A percentile compares a stretch with the other conserved stretches of the same genome.
These are phyloP conservation scores for Naganishia kalamii DNA, from an alignment of 768 basidiomycete species.

Conservation along the genomic window DNA sequence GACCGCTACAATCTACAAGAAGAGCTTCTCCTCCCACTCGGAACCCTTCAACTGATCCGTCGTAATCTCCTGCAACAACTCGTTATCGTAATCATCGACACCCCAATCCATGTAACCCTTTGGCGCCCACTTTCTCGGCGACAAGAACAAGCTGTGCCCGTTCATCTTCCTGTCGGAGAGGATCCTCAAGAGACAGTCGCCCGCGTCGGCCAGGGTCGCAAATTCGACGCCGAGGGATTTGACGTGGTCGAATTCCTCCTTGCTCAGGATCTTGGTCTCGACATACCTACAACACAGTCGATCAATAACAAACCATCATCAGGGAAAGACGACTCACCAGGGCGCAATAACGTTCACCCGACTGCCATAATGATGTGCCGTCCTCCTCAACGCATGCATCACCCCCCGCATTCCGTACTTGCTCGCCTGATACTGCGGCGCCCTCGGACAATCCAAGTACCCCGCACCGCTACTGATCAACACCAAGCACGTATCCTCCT, in stretches of 20 bases:
- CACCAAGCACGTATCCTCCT: conserved; percentile 4
- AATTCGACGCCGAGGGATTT: conserved; percentile 9
- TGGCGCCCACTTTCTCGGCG: conserved; percentile 3
- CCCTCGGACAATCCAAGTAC: conserved; percentile 6
- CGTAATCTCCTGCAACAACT: neutral
- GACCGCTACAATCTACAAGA: conserved; percentile 1
- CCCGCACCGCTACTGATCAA: conserved; percentile 9
- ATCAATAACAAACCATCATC: neutral
- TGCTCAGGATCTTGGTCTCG: conserved; percentile 5
- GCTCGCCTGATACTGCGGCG: conserved; percentile 1
- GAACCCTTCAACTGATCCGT: conserved; percentile 11
- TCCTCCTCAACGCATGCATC: conserved; percentile 8
- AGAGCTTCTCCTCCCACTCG: neutral
- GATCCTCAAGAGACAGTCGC: neutral
- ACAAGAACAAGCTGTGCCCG: conserved; percentile 1
- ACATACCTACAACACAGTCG: neutral
- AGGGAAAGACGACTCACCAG: neutral
- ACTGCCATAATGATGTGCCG: conserved; percentile 4
- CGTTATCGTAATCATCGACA: conserved; percentile 7
- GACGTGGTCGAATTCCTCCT: neutral
- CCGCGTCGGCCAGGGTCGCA: neutral
- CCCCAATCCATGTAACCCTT: conserved; percentile 2
- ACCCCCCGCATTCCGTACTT: conserved; percentile 4
- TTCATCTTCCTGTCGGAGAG: neutral
- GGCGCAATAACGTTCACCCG: conserved; percentile 7